phyloP scores from a whole-genome alignment of 2,329 filamentous ascomycete species.

The Lasiodiplodia gonubiensis region DNA sequence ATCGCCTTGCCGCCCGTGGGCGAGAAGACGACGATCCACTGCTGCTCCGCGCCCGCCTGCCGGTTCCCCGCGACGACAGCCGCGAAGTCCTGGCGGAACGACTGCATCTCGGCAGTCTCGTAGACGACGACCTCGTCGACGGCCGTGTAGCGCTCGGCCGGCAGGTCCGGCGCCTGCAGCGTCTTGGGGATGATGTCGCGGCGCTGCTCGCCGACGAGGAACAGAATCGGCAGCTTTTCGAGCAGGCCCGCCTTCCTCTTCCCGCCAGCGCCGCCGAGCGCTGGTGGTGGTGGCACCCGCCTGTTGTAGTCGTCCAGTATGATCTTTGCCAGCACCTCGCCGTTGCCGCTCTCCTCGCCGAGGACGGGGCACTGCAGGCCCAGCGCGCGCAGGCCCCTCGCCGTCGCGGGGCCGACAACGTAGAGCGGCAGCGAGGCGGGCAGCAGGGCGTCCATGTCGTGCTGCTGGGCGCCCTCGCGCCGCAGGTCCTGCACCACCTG shows the following conservation, averaged over 20 bases:
- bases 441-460: conserved; percentile 43
- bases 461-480: conserved; percentile 37
- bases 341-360: conserved; percentile 83
- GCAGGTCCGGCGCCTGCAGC: conserved; percentile 65
- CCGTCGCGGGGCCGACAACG: conserved; percentile 81
- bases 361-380: conserved; percentile 64
- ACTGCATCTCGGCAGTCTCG: conserved; percentile 80
- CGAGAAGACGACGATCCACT: conserved; percentile 78
- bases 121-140: conserved; percentile 87
- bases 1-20: conserved; percentile 67
- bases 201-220: conserved; percentile 87
- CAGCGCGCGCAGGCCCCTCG: conserved; percentile 69
- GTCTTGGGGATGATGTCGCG: conserved; percentile 88
- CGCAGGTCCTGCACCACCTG: conserved; percentile 64
- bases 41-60: conserved; percentile 41
- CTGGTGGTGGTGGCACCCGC: conserved; percentile 32
- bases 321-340: conserved; percentile 75
- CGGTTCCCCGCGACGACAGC: conserved; percentile 56
- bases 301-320: conserved; percentile 78
- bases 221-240: conserved; percentile 70
- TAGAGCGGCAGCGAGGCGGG: conserved; percentile 67
- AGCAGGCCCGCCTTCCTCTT: conserved; percentile 32
- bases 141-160: conserved; percentile 59
- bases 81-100: conserved; percentile 73
- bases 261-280: conserved; percentile 31